Base-by-base conservation (phyloP, 192 early-diverging fungal genomes). In the Physocladia obscura region DNA sequence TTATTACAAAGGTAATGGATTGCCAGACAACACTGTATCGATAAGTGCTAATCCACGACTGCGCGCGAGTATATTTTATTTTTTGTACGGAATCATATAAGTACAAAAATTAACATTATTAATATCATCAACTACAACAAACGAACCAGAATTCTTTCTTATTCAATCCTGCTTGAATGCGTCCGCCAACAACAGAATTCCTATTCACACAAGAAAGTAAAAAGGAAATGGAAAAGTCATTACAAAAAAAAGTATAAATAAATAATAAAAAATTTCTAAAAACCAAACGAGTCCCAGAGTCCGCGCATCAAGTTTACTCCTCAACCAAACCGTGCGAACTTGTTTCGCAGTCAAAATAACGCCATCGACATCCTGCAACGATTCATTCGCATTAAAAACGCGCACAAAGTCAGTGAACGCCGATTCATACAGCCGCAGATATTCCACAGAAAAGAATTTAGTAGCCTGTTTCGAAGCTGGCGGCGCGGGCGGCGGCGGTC, bases 241-340 rank as follows among this genome's bases (percentile, higher is more conserved):
- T 22, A 54, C 51, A 22, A 8, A 6, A 17, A 5, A 6, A 22
- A 22, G 6, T 5, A 54, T 22, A 13, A 26, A 1, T 26, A 1
- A 1, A 1, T 26, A 1, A n/a, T 1, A 60, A 36, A 36, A 39
- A 29, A 2, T 36, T 19, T n/a, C n/a, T n/a, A n/a, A n/a, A n/a
- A n/a, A n/a, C 40, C 71, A 54, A 27, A 50, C 29, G 5, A 17
- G 13, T 32, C 67, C 73, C 57, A 75, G 51, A 47, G 44, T 56
- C 32, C 38, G 22, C 22, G 19, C 26, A 47, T 61, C 57, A 26
- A 75, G 22, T 27, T 58, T 51, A 3, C 36, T 48, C 49, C 73
- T 15, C 64, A 75, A 62, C 73, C 73, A 75, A 5, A 75, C 32
- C 3, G 58, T 69, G 8, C 73, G 55, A 4, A 75, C 73, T 35